Conservation (phyloP, 2,329 filamentous ascomycete genomes). For the Berkeleyomyces rouxiae region DNA sequence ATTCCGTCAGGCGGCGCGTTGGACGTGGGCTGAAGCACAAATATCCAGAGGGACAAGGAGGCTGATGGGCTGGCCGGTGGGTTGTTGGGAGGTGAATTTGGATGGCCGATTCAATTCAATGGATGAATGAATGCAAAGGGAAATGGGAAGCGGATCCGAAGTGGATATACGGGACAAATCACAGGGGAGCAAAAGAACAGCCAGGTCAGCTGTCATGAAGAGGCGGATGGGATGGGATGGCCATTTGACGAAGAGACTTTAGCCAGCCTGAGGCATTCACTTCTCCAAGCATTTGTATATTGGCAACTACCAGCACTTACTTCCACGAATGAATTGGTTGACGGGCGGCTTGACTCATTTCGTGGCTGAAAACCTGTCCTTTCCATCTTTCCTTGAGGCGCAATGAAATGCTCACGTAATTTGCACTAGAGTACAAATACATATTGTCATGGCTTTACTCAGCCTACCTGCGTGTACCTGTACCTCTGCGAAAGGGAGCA, state of each 20-base stretch:
- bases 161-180: constrained; percentile 11
- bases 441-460: neutral
- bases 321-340: neutral
- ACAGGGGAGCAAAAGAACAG: neutral
- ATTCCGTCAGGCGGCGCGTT: neutral
- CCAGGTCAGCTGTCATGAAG: neutral
- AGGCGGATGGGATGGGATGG: neutral
- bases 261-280: neutral
- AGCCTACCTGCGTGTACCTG: neutral
- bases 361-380: neutral
- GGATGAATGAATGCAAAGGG: constrained; percentile 6
- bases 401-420: neutral
- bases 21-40: neutral
- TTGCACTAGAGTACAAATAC: neutral
- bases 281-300: neutral
- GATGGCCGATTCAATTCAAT: neutral
- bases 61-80: neutral
- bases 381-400: neutral
- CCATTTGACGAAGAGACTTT: neutral
- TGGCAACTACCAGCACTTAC: neutral
- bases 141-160: constrained; percentile 11
- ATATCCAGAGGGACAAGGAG: constrained; percentile 8
- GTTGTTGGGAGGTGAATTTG: constrained; percentile 1
- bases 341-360: neutral
- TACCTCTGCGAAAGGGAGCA: neutral